A percentile compares a stretch with the other conserved stretches of the same genome.
These are phyloP conservation scores for Firmiana major DNA, from an alignment of 345 rosid species.

Conservation along the genomic window DNA sequence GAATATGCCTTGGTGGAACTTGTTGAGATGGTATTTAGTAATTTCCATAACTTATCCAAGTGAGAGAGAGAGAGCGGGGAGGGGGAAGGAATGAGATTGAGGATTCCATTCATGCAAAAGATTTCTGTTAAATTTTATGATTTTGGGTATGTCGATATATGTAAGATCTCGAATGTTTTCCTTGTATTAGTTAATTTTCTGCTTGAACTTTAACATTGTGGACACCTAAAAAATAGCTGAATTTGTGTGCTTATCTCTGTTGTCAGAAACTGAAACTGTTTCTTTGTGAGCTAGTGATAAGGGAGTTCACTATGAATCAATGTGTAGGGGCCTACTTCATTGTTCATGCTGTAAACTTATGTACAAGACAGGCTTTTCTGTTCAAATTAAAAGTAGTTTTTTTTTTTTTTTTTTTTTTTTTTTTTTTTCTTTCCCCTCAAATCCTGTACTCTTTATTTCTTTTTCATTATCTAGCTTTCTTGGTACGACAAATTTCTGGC, in stretches of 20 bases:
- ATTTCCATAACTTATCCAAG: not conserved
- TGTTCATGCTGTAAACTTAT: constrained; percentile 56
- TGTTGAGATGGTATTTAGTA: no score
- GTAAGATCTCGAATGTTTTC: not conserved
- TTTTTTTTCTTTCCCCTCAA: not conserved
- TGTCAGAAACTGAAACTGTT: constrained; percentile 1
- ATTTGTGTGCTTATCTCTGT: not conserved
- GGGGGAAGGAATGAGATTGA: not conserved
- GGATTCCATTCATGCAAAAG: constrained; percentile 5
- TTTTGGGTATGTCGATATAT: no score
- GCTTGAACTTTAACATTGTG: not conserved
- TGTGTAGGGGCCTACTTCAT: constrained; percentile 56
- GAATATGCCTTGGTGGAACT: not conserved
- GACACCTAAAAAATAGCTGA: not conserved
- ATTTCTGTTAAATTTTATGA: no score
- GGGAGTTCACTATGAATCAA: constrained; percentile 45
- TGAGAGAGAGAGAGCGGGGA: no score
- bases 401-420: no score
- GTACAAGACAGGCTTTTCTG: constrained; percentile 38
- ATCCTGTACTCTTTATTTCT: not conserved
- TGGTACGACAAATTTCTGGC: not conserved
- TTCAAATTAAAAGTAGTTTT: no score
- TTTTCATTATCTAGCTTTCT: not conserved
- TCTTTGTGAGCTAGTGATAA: constrained; percentile 47
- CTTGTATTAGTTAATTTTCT: not conserved